These are phyloP conservation scores for Acorus gramineus DNA, from an alignment of 106 monocot species.

Conservation along the genomic window DNA sequence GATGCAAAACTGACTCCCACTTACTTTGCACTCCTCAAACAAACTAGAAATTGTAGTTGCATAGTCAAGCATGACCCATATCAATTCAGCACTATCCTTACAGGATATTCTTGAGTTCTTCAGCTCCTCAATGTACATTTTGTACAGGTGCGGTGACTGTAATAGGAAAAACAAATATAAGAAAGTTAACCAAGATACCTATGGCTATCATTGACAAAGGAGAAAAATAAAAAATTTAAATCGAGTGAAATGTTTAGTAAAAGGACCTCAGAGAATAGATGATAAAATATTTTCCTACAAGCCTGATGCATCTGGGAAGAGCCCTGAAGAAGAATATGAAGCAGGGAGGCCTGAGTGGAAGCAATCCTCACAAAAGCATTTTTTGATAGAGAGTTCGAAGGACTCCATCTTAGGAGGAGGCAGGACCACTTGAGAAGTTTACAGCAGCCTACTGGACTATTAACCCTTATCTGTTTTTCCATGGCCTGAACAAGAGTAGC, in stretches of 20 bases:
- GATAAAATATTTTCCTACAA: conserved; percentile 50
- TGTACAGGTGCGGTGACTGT: conserved; percentile 62
- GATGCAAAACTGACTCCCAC: background rate
- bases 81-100: conserved; percentile 47
- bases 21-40: conserved; percentile 66
- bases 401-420: conserved; percentile 66
- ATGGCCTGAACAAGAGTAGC: conserved; percentile 61
- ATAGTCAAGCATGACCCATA: conserved; percentile 57
- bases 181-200: background rate
- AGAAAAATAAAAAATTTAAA: background rate
- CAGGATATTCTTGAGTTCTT: conserved; percentile 57
- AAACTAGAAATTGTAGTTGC: conserved; percentile 30
- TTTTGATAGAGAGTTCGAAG: conserved; percentile 60
- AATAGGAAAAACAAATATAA: conserved; percentile 2
- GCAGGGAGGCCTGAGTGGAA: conserved; percentile 51
- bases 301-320: conserved; percentile 41
- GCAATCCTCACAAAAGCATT: conserved; percentile 67
- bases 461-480: conserved; percentile 59
- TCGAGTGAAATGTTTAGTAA: background rate
- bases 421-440: conserved; percentile 89
- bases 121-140: conserved; percentile 73
- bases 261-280: conserved; percentile 67
- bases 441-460: conserved; percentile 41
- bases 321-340: conserved; percentile 39
- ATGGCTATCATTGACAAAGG: background rate